Percentiles rank a stretch among this genome's conserved stretches.
phyloP scores from a whole-genome alignment of 73 alveolate species.

The Paraurostyla sp. region DNA sequence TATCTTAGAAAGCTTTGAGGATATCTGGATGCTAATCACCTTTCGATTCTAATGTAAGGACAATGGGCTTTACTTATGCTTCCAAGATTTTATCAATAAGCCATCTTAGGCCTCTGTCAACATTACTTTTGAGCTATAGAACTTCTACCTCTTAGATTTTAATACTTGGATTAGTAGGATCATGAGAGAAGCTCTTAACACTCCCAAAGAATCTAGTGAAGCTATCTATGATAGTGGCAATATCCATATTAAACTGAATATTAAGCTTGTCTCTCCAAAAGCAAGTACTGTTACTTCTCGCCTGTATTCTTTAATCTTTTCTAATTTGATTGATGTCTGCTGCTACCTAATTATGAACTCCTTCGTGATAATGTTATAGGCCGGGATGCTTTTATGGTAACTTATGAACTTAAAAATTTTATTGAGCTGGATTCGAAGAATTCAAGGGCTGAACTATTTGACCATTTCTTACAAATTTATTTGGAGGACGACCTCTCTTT shows the following conservation, averaged over 20 bases:
- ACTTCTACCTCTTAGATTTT: not conserved
- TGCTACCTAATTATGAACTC: not conserved
- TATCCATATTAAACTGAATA: not conserved
- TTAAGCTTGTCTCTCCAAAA: slow-evolving; percentile 9
- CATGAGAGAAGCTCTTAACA: not conserved
- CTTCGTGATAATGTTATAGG: too few relatives aligned
- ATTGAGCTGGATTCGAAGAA: too few relatives aligned
- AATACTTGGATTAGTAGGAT: not conserved
- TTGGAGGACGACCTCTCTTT: too few relatives aligned
- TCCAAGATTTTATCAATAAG: slow-evolving; percentile 1
- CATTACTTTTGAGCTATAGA: not conserved
- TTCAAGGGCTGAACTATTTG: too few relatives aligned
- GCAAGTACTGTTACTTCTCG: not conserved
- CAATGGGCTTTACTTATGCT: not conserved
- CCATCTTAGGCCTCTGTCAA: slow-evolving; percentile 1
- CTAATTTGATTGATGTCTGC: not conserved
- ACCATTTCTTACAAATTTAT: too few relatives aligned
- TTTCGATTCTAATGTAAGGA: not conserved
- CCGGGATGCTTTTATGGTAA: too few relatives aligned
- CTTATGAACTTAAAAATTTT: too few relatives aligned
- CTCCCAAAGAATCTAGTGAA: not conserved
- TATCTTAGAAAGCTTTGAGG: slow-evolving; percentile 11
- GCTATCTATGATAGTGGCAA: not conserved
- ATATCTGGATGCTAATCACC: slow-evolving; percentile 2
- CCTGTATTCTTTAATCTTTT: not conserved